Percentiles rank a stretch among this genome's conserved stretches.
Conservation (phyloP, 129 eudicot genomes). For the Gnaphalium uliginosum region DNA sequence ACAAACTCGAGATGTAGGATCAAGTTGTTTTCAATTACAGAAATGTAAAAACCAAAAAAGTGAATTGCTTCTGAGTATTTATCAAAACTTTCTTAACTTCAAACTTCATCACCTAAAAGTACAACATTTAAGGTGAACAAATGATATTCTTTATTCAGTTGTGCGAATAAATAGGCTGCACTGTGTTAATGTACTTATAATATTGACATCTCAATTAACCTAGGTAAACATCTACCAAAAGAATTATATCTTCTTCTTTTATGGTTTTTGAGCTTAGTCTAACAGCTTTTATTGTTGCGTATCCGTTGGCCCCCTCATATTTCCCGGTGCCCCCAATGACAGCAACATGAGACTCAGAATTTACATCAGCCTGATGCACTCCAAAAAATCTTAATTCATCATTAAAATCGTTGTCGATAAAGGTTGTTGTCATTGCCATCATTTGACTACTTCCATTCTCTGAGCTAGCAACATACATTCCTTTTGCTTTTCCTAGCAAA, state of each 20-base stretch:
- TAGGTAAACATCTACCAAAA: slow-evolving; percentile 50
- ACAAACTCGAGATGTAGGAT: neutral
- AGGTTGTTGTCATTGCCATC: slow-evolving; percentile 56
- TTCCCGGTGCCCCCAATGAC: slow-evolving; percentile 71
- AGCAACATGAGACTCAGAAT: slow-evolving; percentile 48
- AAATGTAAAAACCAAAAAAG: neutral
- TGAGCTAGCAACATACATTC: slow-evolving; percentile 50
- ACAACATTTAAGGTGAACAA: neutral
- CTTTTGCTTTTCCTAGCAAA: slow-evolving; percentile 48
- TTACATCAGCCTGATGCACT: slow-evolving; percentile 39
- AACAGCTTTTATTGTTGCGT: slow-evolving; percentile 43
- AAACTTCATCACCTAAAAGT: neutral
- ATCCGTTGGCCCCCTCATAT: slow-evolving; percentile 62
- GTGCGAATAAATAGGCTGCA: slow-evolving; percentile 13
- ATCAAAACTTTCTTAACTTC: neutral
- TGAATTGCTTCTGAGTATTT: neutral
- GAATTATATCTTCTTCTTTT: slow-evolving; percentile 30
- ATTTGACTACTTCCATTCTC: slow-evolving; percentile 45
- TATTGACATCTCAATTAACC: slow-evolving; percentile 34
- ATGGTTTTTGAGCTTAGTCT: slow-evolving; percentile 28
- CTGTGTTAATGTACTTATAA: neutral
- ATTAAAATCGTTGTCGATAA: slow-evolving; percentile 23
- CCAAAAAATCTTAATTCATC: slow-evolving; percentile 58
- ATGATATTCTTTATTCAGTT: neutral
- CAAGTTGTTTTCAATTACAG: neutral